phyloP scores from a whole-genome alignment of 2,329 filamentous ascomycete genomes.

The Xylariaceae sp. region DNA sequence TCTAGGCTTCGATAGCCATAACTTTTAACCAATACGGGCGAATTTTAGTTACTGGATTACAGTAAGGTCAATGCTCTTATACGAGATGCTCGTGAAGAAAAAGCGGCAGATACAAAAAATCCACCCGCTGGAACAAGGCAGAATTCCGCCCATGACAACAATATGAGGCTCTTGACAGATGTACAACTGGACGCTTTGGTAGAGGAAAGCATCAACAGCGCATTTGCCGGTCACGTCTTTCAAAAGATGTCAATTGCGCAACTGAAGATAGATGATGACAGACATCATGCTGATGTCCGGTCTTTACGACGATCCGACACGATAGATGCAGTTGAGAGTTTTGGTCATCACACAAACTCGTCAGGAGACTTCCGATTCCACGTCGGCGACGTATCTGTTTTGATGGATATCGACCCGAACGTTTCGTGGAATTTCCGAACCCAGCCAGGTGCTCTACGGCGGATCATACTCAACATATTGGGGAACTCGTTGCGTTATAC shows the following conservation, averaged over 20 bases:
- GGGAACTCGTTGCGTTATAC: constrained; percentile 62
- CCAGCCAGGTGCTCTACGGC: constrained; percentile 45
- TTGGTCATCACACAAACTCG: neutral
- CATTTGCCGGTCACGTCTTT: constrained; percentile 39
- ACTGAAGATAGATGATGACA: neutral
- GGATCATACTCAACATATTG: constrained; percentile 59
- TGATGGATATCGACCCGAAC: constrained; percentile 44
- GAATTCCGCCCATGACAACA: constrained; percentile 13
- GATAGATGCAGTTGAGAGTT: constrained; percentile 13
- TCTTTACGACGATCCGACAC: constrained; percentile 7
- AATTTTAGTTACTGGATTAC: constrained; percentile 43
- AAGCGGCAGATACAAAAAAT: constrained; percentile 1
- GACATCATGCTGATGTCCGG: constrained; percentile 6
- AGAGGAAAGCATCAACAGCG: constrained; percentile 43
- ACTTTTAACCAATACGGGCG: too few species aligned
- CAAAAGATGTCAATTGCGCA: constrained; percentile 1
- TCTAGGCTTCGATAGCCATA: neutral
- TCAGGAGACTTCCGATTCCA: neutral
- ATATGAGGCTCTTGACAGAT: constrained; percentile 7
- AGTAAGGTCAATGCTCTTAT: constrained; percentile 46
- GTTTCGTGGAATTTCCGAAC: constrained; percentile 48
- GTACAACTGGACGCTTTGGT: constrained; percentile 35
- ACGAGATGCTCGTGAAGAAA: constrained; percentile 12
- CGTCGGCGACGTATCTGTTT: constrained; percentile 34
- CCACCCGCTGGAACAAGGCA: constrained; percentile 8